Percentiles rank a stretch among this genome's conserved stretches.
These are phyloP conservation scores for Tulasnella calospora DNA, from an alignment of 768 basidiomycete genomes.

Conservation along the genomic window DNA sequence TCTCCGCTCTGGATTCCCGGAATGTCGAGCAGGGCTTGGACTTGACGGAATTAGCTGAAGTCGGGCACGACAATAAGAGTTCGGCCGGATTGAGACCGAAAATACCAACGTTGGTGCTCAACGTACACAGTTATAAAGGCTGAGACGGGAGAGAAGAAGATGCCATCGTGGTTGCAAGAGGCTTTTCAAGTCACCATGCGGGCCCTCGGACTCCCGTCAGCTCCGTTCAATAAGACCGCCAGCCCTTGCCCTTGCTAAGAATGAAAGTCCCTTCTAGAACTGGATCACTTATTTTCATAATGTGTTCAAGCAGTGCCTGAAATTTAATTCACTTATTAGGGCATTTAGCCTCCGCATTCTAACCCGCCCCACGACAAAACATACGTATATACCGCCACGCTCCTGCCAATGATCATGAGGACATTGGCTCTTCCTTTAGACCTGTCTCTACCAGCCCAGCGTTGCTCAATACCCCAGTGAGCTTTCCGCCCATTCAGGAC, in stretches of 20 bases:
- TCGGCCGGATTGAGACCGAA: constrained; percentile 9
- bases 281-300: background rate
- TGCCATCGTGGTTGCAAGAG: constrained; percentile 2
- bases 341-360: background rate
- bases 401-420: too few species aligned
- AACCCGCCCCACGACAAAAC: too few species aligned
- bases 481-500: too few species aligned
- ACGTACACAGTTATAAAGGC: background rate
- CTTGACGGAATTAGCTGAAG: background rate
- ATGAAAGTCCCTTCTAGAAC: background rate
- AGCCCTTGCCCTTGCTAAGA: background rate
- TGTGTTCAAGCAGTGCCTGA: background rate
- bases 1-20: background rate
- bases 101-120: background rate
- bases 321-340: background rate
- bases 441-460: too few species aligned
- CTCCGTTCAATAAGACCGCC: background rate
- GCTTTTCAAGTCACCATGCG: constrained; percentile 8
- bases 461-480: too few species aligned
- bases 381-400: too few species aligned
- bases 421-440: too few species aligned
- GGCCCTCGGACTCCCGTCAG: constrained; percentile 5
- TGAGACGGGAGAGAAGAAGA: background rate
- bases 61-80: background rate
- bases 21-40: background rate